Evolutionary conservation across 257 asterid genomes (phyloP).

Genomic region (Solanum sitiens): DNA sequence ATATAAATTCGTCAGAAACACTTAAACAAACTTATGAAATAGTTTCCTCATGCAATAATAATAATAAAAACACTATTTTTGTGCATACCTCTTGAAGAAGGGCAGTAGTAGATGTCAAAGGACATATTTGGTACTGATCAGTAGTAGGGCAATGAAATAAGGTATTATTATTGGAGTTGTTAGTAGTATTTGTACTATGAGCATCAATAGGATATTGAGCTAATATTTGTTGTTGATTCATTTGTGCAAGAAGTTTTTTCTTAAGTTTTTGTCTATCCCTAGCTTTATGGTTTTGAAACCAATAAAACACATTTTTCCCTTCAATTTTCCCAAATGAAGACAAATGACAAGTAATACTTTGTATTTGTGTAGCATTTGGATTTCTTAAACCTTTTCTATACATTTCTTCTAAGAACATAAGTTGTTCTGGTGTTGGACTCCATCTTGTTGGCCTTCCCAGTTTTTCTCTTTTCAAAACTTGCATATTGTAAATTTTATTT

Average conservation of each 20-base stretch:
- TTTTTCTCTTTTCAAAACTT: not conserved
- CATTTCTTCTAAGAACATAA: conserved; percentile 68
- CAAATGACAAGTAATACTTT: conserved; percentile 52
- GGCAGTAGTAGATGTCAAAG: not conserved
- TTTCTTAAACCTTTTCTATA: conserved; percentile 52
- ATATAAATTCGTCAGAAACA: no score
- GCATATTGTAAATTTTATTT: not conserved
- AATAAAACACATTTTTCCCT: conserved; percentile 78
- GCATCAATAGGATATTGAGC: not conserved
- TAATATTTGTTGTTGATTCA: not conserved
- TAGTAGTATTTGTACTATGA: not conserved
- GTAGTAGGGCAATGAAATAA: not conserved
- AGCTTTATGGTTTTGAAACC: conserved; percentile 81
- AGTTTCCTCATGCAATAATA: not conserved
- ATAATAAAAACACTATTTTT: not conserved
- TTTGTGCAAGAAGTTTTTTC: not conserved
- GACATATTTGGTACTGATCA: not conserved
- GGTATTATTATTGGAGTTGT: not conserved
- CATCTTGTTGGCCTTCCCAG: conserved; percentile 31
- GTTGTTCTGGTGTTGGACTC: conserved; percentile 84
- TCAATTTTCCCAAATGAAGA: conserved; percentile 62
- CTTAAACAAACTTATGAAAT: not conserved
- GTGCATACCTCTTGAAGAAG: not conserved
- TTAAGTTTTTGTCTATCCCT: conserved; percentile 60
- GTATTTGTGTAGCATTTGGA: conserved; percentile 79